Evolutionary conservation across 1,284 basidiomycete species (phyloP).

Genomic region (Veloporphyrellus conicus): DNA sequence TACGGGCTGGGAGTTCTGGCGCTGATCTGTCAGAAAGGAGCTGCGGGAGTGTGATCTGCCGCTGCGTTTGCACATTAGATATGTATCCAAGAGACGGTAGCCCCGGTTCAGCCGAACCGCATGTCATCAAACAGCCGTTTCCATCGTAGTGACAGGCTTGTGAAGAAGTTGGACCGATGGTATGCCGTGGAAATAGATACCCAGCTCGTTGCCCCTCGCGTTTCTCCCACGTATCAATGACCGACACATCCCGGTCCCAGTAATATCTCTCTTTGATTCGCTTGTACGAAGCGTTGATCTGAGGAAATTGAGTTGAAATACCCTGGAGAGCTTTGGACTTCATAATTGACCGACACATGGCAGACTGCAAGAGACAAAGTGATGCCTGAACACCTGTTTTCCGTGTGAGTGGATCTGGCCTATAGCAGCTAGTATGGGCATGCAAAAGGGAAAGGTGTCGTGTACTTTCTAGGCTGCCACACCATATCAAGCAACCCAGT

Average conservation of each 20-base stretch:
- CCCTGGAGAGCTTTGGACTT: too few relatives aligned
- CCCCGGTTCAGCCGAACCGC: too few relatives aligned
- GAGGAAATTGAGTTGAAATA: not conserved
- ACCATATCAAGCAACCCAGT: not conserved
- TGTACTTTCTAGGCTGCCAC: not conserved
- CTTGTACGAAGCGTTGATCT: too few relatives aligned
- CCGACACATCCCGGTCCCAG: not conserved
- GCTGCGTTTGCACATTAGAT: not conserved
- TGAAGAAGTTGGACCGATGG: not conserved
- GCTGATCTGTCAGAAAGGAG: not conserved
- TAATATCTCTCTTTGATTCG: not conserved
- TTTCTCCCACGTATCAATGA: too few relatives aligned
- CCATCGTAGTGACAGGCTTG: not conserved
- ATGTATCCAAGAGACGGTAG: too few relatives aligned
- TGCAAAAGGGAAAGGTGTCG: not conserved
- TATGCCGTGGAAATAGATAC: too few relatives aligned
- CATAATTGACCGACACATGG: too few relatives aligned
- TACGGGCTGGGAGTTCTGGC: not conserved
- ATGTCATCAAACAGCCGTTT: too few relatives aligned
- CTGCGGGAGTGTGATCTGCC: not conserved
- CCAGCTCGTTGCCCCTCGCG: too few relatives aligned
- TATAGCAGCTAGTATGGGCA: constrained; percentile 20
- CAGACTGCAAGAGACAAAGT: too few relatives aligned
- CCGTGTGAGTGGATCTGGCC: too few relatives aligned
- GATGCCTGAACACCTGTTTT: too few relatives aligned